phyloP scores from a whole-genome alignment of 441 rosid species.

The Erysimum cheiri region DNA sequence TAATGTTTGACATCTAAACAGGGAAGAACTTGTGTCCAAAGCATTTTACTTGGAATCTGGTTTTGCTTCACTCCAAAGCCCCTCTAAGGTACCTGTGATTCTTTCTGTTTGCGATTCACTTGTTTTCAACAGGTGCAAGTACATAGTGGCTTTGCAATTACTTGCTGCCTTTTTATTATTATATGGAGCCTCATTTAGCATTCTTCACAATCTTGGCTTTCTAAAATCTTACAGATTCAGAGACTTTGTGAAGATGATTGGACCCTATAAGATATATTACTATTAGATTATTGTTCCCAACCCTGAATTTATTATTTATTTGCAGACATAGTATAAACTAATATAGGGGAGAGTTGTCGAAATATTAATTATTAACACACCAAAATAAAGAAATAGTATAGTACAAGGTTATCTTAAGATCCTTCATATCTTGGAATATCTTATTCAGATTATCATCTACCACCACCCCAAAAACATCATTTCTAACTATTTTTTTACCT shows the following conservation, averaged over 20 bases:
- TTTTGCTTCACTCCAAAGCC: constrained; percentile 59
- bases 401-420: not conserved
- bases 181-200: not conserved
- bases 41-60: constrained; percentile 62
- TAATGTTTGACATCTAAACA: constrained; percentile 43
- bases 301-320: too few relatives aligned
- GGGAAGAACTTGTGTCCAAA: constrained; percentile 52
- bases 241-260: not conserved
- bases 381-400: not conserved
- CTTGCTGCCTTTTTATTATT: not conserved
- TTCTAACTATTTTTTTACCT: not conserved
- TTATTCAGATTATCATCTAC: constrained; percentile 11
- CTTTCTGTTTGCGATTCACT: constrained; percentile 15
- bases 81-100: constrained; percentile 59
- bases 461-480: not conserved
- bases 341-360: not conserved
- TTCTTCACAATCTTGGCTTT: not conserved
- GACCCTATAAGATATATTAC: too few relatives aligned
- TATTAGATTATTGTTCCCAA: too few relatives aligned
- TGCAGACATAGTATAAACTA: constrained; percentile 6
- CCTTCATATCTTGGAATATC: not conserved
- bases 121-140: constrained; percentile 6
- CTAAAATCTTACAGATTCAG: too few relatives aligned
- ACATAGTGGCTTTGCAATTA: not conserved
- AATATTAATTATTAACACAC: not conserved